Conservation (phyloP, 2,329 filamentous ascomycete genomes). For the Lizonia empirigonia region DNA sequence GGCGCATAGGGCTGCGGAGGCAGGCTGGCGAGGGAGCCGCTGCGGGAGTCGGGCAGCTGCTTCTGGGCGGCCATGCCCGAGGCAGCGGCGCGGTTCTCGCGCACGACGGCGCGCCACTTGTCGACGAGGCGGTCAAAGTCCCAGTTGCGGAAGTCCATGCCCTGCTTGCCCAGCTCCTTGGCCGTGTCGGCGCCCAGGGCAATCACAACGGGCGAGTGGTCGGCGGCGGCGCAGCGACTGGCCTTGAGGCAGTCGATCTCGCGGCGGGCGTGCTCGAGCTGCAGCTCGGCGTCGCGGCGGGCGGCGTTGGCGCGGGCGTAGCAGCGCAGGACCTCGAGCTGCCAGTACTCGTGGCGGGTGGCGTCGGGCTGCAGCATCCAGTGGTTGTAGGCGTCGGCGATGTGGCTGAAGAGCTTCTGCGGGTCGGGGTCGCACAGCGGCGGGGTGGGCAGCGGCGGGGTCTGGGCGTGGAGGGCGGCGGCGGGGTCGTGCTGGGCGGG, state of each 20-base stretch:
- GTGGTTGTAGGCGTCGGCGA: conserved; percentile 76
- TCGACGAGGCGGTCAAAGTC: conserved; percentile 50
- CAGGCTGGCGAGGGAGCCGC: conserved; percentile 40
- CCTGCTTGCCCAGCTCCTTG: conserved; percentile 47
- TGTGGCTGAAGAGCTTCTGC: conserved; percentile 72
- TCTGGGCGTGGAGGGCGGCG: conserved; percentile 35
- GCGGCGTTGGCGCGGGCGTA: conserved; percentile 51
- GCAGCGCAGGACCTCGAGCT: conserved; percentile 54
- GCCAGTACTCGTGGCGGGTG: conserved; percentile 53
- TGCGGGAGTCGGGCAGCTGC: conserved; percentile 38
- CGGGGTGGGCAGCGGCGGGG: conserved; percentile 46
- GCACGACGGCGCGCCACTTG: conserved; percentile 47
- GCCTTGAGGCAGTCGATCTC: conserved; percentile 52
- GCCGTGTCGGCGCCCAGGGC: conserved; percentile 46
- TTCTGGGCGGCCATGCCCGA: conserved; percentile 46
- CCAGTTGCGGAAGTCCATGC: conserved; percentile 48
- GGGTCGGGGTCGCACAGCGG: conserved; percentile 64
- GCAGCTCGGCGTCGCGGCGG: conserved; percentile 44
- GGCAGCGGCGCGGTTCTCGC: conserved; percentile 36
- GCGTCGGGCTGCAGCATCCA: conserved; percentile 71
- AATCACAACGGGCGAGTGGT: conserved; percentile 44
- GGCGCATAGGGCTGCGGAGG: conserved; percentile 31
- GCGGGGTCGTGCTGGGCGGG: conserved; percentile 36
- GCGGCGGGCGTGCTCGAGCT: conserved; percentile 49
- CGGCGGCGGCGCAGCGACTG: conserved; percentile 33